Evolutionary conservation across 768 basidiomycete species (phyloP).

Genomic region (Russula abietina): DNA sequence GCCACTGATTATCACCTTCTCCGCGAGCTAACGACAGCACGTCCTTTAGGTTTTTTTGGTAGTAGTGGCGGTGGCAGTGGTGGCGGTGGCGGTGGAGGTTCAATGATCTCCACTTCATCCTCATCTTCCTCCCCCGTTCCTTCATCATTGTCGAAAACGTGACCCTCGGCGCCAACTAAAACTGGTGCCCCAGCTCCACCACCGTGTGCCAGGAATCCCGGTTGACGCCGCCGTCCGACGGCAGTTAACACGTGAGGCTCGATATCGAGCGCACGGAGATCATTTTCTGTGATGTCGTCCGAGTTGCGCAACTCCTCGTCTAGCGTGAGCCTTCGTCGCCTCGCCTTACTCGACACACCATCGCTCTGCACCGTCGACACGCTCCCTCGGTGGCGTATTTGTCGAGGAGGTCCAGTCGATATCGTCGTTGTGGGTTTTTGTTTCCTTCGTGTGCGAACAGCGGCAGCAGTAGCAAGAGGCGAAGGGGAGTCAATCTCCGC

Average conservation of each 20-base stretch:
- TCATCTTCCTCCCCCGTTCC: conserved; percentile 26
- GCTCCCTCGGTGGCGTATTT: not conserved
- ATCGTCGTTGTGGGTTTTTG: not conserved
- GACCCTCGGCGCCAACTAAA: conserved; percentile 45
- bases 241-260: conserved; percentile 46
- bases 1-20: conserved; percentile 8
- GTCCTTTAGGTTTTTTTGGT: not conserved
- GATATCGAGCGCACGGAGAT: conserved; percentile 31
- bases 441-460: conserved; percentile 5
- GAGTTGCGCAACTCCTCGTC: conserved; percentile 61
- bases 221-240: conserved; percentile 38
- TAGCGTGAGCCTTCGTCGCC: conserved; percentile 48
- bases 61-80: not conserved
- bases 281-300: conserved; percentile 31
- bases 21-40: not conserved
- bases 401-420: not conserved
- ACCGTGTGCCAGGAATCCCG: conserved; percentile 67
- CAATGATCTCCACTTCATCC: conserved; percentile 6
- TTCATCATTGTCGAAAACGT: conserved; percentile 33
- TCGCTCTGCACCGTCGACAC: conserved; percentile 9
- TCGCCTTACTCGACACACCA: conserved; percentile 23
- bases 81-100: not conserved
- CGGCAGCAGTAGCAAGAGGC: not conserved
- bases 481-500: conserved; percentile 1
- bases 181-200: conserved; percentile 69